These are phyloP conservation scores for Eucalyptus albens DNA, from an alignment of 345 rosid species.

Conservation along the genomic window DNA sequence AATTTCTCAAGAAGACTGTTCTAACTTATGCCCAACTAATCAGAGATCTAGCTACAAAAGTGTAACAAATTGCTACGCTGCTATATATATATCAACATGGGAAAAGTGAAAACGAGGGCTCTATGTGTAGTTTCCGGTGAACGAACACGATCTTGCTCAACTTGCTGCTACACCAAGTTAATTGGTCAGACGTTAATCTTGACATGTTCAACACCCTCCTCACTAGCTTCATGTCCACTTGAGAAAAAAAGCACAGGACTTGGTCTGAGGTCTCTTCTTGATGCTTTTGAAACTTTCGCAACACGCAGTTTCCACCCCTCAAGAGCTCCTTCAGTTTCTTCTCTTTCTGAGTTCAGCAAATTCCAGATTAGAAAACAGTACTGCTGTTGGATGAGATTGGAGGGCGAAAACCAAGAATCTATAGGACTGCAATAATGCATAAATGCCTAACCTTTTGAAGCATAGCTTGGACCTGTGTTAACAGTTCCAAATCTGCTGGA, in stretches of 20 bases:
- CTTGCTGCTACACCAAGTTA: slow-evolving; percentile 69
- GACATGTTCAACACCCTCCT: slow-evolving; percentile 81
- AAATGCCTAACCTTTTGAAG: slow-evolving; percentile 51
- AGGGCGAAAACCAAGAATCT: not conserved
- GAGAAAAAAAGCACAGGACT: slow-evolving; percentile 73
- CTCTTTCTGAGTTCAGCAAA: slow-evolving; percentile 34
- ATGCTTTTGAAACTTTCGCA: slow-evolving; percentile 31
- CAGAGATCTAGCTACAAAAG: not conserved
- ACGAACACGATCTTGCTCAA: slow-evolving; percentile 54
- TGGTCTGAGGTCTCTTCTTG: slow-evolving; percentile 36
- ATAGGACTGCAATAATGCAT: not conserved
- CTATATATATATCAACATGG: slow-evolving; percentile 20
- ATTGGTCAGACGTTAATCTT: slow-evolving; percentile 57
- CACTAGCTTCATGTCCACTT: slow-evolving; percentile 82
- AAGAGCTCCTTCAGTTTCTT: slow-evolving; percentile 43
- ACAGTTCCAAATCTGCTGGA: slow-evolving; percentile 26
- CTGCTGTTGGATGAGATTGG: not conserved
- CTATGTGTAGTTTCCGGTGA: slow-evolving; percentile 55
- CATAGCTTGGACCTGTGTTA: slow-evolving; percentile 31
- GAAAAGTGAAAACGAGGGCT: slow-evolving; percentile 64
- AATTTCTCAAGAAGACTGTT: not conserved
- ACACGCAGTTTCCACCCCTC: slow-evolving; percentile 44
- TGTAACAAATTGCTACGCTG: not conserved
- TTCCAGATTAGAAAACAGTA: not conserved
- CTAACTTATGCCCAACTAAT: not conserved